Percentiles rank a stretch among this genome's conserved stretches.
Conservation (phyloP, 345 rosid genomes). For the Heritiera littoralis region DNA sequence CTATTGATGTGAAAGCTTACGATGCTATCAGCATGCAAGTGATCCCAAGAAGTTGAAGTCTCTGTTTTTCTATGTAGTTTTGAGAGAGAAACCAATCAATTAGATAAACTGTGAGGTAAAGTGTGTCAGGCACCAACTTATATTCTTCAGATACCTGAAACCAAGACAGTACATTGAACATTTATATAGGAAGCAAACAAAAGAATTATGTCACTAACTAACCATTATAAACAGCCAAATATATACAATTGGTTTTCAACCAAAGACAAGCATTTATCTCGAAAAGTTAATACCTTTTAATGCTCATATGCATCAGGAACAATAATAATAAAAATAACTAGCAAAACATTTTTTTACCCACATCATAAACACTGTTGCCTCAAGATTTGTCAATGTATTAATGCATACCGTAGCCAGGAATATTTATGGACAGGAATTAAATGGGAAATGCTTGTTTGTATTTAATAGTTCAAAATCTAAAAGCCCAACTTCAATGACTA, state of each 20-base stretch:
- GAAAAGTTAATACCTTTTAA: background rate
- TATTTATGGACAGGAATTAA: background rate
- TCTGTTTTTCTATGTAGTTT: slow-evolving; percentile 66
- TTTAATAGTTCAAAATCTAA: background rate
- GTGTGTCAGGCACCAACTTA: slow-evolving; percentile 81
- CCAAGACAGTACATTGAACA: slow-evolving; percentile 17
- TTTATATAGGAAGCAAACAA: background rate
- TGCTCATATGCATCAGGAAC: background rate
- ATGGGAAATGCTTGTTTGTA: background rate
- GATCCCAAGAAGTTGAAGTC: slow-evolving; percentile 91
- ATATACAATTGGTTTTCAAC: background rate
- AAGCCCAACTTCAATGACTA: background rate
- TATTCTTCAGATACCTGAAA: slow-evolving; percentile 94
- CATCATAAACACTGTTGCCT: background rate
- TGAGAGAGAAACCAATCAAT: slow-evolving; percentile 78
- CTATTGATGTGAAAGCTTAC: slow-evolving; percentile 52
- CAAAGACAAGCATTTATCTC: background rate
- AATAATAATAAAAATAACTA: background rate
- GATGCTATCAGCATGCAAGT: slow-evolving; percentile 94
- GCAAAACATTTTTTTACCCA: background rate
- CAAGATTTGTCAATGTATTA: background rate
- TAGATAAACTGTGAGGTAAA: slow-evolving; percentile 77
- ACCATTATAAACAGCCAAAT: background rate
- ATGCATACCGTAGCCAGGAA: background rate
- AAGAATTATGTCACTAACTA: background rate